Conservation (phyloP, 148 eudicot genomes). For the Rhododendron molle region DNA sequence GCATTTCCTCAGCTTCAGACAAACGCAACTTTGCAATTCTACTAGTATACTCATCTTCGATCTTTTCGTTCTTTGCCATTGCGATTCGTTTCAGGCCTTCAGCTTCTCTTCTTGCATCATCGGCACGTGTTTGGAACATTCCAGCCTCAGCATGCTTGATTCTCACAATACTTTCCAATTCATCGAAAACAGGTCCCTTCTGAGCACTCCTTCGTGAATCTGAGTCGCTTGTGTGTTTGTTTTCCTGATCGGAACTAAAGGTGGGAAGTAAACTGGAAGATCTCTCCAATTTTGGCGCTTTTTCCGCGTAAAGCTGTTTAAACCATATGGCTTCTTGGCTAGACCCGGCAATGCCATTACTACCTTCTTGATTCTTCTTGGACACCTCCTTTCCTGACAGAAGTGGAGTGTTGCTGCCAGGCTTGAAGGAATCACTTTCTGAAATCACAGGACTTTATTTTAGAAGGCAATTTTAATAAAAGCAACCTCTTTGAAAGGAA, state of each 20-base stretch:
- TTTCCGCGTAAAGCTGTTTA: conserved; percentile 36
- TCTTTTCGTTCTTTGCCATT: conserved; percentile 54
- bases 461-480: background rate
- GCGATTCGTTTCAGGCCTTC: conserved; percentile 75
- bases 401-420: conserved; percentile 23
- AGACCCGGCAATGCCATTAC: conserved; percentile 25
- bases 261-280: conserved; percentile 27
- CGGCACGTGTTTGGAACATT: conserved; percentile 88
- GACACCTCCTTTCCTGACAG: conserved; percentile 39
- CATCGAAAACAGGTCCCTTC: conserved; percentile 49
- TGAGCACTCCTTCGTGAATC: conserved; percentile 33
- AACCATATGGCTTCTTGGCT: conserved; percentile 47
- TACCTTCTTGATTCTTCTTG: conserved; percentile 32
- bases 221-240: conserved; percentile 25
- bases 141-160: conserved; percentile 83
- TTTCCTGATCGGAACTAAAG: conserved; percentile 30
- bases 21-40: conserved; percentile 55
- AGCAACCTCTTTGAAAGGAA: background rate
- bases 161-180: conserved; percentile 73
- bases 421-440: conserved; percentile 51
- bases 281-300: conserved; percentile 36
- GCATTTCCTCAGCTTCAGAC: conserved; percentile 65
- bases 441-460: conserved; percentile 18
- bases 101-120: conserved; percentile 85
- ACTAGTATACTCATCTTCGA: conserved; percentile 62